phyloP scores from a whole-genome alignment of 1,139 yeast genomes.

The Suhomyces bribrorum region DNA sequence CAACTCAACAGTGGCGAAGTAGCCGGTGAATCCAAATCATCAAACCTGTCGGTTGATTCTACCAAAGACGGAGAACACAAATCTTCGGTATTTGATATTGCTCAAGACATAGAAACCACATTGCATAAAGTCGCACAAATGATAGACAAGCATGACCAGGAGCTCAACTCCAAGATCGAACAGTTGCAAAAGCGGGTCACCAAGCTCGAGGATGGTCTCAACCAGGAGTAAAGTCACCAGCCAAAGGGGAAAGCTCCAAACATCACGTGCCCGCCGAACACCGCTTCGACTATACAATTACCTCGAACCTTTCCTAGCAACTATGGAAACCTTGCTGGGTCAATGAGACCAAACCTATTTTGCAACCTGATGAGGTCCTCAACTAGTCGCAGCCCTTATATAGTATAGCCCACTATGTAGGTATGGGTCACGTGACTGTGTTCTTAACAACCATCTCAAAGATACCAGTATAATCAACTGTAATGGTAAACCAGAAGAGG shows the following conservation, averaged over 20 bases:
- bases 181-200: slow-evolving; percentile 23
- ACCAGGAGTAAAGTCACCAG: not conserved
- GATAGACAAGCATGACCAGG: slow-evolving; percentile 32
- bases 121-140: slow-evolving; percentile 33
- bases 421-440: slow-evolving; percentile 1
- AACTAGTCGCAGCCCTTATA: no score
- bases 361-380: no score
- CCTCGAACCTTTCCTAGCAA: no score
- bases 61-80: slow-evolving; percentile 3
- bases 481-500: slow-evolving; percentile 32
- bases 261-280: no score
- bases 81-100: slow-evolving; percentile 51
- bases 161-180: slow-evolving; percentile 31
- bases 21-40: slow-evolving; percentile 4
- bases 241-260: no score
- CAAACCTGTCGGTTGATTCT: not conserved
- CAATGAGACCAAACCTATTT: no score
- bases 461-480: not conserved
- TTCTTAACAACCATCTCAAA: not conserved
- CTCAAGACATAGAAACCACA: slow-evolving; percentile 48
- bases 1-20: slow-evolving; percentile 14
- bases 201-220: slow-evolving; percentile 19
- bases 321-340: no score
- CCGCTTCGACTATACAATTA: no score
- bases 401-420: no score